phyloP scores from a whole-genome alignment of 2,329 filamentous ascomycete genomes.

The Beauveria varroae region DNA sequence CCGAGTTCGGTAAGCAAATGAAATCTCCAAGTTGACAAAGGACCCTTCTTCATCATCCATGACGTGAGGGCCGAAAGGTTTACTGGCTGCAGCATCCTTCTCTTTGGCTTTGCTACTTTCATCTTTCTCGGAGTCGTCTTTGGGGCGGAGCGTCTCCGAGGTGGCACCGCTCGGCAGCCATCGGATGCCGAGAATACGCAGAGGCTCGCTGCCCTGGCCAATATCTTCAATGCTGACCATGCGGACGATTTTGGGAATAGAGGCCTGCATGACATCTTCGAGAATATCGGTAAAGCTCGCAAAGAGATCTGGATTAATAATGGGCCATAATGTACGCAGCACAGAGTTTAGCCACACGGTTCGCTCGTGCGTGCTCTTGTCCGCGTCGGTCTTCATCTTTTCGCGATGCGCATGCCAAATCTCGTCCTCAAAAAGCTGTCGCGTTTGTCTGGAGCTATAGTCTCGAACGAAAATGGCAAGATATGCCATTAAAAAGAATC shows the following conservation, averaged over 20 bases:
- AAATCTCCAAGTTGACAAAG: slow-evolving; percentile 70
- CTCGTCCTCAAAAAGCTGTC: slow-evolving; percentile 59
- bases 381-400: slow-evolving; percentile 36
- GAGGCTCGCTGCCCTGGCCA: slow-evolving; percentile 63
- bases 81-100: slow-evolving; percentile 23
- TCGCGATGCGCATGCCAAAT: slow-evolving; percentile 58
- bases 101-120: slow-evolving; percentile 23
- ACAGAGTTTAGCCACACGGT: slow-evolving; percentile 68
- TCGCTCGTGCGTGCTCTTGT: slow-evolving; percentile 48
- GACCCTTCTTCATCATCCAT: slow-evolving; percentile 73
- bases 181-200: slow-evolving; percentile 62
- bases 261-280: slow-evolving; percentile 76
- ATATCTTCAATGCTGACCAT: slow-evolving; percentile 73
- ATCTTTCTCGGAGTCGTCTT: slow-evolving; percentile 22
- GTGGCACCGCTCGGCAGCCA: slow-evolving; percentile 68
- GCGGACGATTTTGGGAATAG: slow-evolving; percentile 58
- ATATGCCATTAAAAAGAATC: not conserved
- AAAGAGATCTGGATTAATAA: slow-evolving; percentile 71
- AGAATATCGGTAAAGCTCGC: slow-evolving; percentile 60
- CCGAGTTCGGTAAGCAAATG: slow-evolving; percentile 63
- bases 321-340: slow-evolving; percentile 60
- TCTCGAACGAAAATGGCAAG: slow-evolving; percentile 39
- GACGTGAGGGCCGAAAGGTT: slow-evolving; percentile 38
- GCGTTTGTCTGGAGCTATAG: slow-evolving; percentile 56
- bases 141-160: slow-evolving; percentile 30